Conservation (phyloP, 2,329 filamentous ascomycete genomes). For the Pestalotiopsis sp. region DNA sequence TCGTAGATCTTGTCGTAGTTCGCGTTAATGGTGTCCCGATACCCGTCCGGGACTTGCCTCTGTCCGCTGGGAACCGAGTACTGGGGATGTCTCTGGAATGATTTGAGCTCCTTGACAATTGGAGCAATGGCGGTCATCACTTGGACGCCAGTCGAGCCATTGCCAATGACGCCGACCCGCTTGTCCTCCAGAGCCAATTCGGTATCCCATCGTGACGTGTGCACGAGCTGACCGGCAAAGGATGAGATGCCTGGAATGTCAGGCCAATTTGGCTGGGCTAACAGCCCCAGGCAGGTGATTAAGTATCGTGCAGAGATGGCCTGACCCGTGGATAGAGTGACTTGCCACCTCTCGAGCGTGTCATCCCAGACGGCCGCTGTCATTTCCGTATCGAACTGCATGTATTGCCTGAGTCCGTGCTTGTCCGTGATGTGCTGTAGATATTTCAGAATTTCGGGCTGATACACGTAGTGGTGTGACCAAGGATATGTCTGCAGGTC, state of each 20-base stretch:
- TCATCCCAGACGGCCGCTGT: neutral
- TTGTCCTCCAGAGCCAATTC: neutral
- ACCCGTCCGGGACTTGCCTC: neutral
- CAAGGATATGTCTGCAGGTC: neutral
- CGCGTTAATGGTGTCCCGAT: neutral
- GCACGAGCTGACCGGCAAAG: neutral
- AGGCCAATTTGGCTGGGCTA: neutral
- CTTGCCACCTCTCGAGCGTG: neutral
- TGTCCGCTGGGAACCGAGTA: constrained; percentile 1
- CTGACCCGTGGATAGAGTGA: neutral
- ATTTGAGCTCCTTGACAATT: neutral
- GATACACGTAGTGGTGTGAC: neutral
- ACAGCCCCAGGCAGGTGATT: neutral
- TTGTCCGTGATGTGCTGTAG: neutral
- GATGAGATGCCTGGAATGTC: neutral
- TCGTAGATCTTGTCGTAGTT: constrained; percentile 6
- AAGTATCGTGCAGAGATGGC: neutral
- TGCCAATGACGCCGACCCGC: constrained; percentile 1
- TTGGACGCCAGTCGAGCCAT: constrained; percentile 3
- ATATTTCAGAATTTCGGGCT: neutral
- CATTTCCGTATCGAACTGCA: neutral
- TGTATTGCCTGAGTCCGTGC: neutral
- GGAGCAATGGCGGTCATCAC: neutral
- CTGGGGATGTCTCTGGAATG: neutral
- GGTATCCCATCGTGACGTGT: neutral